Evolutionary conservation across 148 eudicot species (phyloP), one percentile per base, ranked within the genome.

Genomic region (Diospyros kaki): DNA sequence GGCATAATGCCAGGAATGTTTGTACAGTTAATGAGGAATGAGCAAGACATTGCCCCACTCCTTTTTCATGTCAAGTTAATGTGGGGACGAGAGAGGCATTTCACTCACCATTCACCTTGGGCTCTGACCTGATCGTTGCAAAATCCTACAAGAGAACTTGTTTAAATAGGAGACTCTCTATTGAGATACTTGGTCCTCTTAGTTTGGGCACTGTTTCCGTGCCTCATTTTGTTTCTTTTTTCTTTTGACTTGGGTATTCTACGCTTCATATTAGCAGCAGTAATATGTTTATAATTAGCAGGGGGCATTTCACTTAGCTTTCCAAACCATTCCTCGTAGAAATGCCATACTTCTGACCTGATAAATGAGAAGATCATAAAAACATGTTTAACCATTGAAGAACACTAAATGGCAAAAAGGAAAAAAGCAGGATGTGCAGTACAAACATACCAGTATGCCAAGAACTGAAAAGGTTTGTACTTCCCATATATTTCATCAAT

Each of bases 301-400:
- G 76, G 58, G 15, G 80, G 80, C 90, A 87, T 84, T 77, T 80
- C 87, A 65, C 90, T 82, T 46, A 81, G 73, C 70, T 83, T 84
- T 46, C 90, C 90, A 79, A 87, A 87, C 69, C 77, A 69, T 78
- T 81, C 84, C 82, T 87, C 94, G 39, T 92, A 92, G 77, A 92
- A 92, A 42, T 76, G 81, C 97, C 97, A 92, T 1, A 92, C 62
- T 78, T 92, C 97, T 64, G 80, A 87, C 97, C 97, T 92, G 86
- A 13, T 62, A 17, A 78, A 43, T 0, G 13, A 66, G 15, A 51
- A 65, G 40, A n/a, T 6, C 28, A 44, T 48, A 39, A 11, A 52
- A 17, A 56, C n/a, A n/a, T 59, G 5, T 44, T 9, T 56, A 42
- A 2, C 39, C 7, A 51, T 7, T 41, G 28, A 18, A 45, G 14